Conservation (phyloP, 2,329 filamentous ascomycete species). For the Cercospora sp. region DNA sequence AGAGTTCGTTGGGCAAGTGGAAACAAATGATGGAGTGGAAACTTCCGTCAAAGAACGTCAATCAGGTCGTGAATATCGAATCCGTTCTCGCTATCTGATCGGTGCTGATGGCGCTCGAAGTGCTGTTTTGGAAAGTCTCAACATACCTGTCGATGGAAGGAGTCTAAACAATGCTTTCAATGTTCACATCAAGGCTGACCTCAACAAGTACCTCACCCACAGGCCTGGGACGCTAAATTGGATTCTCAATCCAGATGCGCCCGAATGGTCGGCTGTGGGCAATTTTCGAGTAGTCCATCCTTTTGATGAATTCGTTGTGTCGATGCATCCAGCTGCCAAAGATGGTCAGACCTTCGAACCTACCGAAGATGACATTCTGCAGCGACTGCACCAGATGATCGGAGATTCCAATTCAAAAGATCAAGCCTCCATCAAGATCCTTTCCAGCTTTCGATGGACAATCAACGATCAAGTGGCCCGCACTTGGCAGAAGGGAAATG, state of each 20-base stretch:
- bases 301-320: constrained; percentile 60
- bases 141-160: constrained; percentile 48
- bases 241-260: constrained; percentile 53
- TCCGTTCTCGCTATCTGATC: neutral
- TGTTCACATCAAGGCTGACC: constrained; percentile 49
- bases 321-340: constrained; percentile 36
- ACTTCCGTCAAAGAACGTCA: constrained; percentile 44
- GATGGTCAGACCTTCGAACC: constrained; percentile 42
- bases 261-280: constrained; percentile 50
- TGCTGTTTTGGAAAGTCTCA: constrained; percentile 36
- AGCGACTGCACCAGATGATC: constrained; percentile 41
- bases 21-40: constrained; percentile 29
- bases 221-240: constrained; percentile 59
- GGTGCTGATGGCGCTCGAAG: constrained; percentile 1
- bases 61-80: constrained; percentile 20
- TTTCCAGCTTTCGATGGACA: constrained; percentile 47
- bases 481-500: constrained; percentile 48
- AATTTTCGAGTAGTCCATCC: constrained; percentile 61
- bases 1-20: constrained; percentile 34
- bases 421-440: constrained; percentile 51
- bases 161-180: constrained; percentile 41
- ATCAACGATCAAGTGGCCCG: constrained; percentile 61
- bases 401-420: constrained; percentile 53
- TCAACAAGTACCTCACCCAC: constrained; percentile 49
- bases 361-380: constrained; percentile 46